Base-by-base conservation (phyloP, 108 stramenopile species). In the Mediolabrus comicus region DNA sequence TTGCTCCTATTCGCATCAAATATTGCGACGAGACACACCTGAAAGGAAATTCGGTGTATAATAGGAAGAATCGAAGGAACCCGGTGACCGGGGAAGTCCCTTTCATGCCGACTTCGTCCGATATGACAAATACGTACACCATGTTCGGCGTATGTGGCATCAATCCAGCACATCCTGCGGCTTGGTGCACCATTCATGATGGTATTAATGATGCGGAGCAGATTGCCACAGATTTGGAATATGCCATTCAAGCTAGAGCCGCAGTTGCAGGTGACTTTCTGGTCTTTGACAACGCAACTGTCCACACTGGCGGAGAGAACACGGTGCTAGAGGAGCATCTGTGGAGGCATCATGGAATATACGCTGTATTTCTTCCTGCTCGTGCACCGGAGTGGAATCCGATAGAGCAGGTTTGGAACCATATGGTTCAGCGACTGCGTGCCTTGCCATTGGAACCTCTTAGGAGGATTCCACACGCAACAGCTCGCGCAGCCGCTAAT, bases 101-200 rank as follows among this genome's bases (percentile, higher is more conserved):
- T 13, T 4, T 25, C 27, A 43, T 70, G 16, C 25, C n/a, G 2
- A 58, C 69, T 28, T 17, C 22, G 41, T 46, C 54, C 12, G 70
- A 71, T 30, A 61, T 71, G 29, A 12, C 49, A 19, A 71, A 61
- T 29, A 52, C 60, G 0, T 22, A 61, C 56, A 19, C 59, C 1
- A 61, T 71, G n/a, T 53, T 33, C 9, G 59, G 70, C 3, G 60
- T 71, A 14, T 71, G 70, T 35, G 66, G 66, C 27, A 67, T 67
- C 32, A n/a, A n/a, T n/a, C n/a, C n/a, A n/a, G n/a, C n/a, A n/a
- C n/a, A n/a, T n/a, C n/a, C n/a, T n/a, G 53, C 66, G 9, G 3
- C 55, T 24, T 30, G 30, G 25, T 67, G 10, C 25, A 11, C 5
- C 1, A 46, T 27, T 51, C 43, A 27, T 9, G 24, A 67, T 10